Evolutionary conservation across 805 yeast genomes (phyloP), one percentile per base, ranked within the genome.

Genomic region (Saturnispora zaruensis): DNA sequence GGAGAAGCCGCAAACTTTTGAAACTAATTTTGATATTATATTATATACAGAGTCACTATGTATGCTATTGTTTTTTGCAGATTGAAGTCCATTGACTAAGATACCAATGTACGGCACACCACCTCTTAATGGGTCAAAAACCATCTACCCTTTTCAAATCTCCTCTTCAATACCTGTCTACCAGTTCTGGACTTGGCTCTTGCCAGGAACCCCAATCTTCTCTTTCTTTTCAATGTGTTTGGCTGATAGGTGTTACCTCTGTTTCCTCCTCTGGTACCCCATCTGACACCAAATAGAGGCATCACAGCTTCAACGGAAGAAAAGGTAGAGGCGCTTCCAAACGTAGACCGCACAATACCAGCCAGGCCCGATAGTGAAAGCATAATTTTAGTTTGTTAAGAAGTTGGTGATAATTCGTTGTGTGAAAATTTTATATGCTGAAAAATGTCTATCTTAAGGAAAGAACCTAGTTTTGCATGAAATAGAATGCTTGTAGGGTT

Each of bases 191-290:
- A 69, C 62, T 82, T 79, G 67, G 84, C 77, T 64, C 97, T 79
- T 11, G 95, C 88, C 64, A 93, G 73, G 60, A 90, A 93, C 0
- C 99, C 99, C 51, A 85, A 75, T 32, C 85, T 81, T 67, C 96
- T 82, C 73, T 93, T 93, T 66, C 98, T 78, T 65, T 86, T 87
- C 55, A 87, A 71, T 5, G 95, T 88, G 53, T 88, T 83, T 47
- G 99, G 99, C 68, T 91, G 97, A 68, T 84, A 91, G 18, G 96
- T 87, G 70, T 87, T 85, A 68, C 99, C 98, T 70, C 96, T 81
- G 36, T 64, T 87, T 82, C 84, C 90, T 83, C 74, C 96, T 68
- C 66, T 62, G 40, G 62, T 52, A 36, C 66, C 64, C 63, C 68
- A 65, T 58, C 70, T 63, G 45, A 47, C 50, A 21, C 50, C 50